A percentile compares a stretch with the other conserved stretches of the same genome.
Evolutionary conservation across 2,329 filamentous ascomycete genomes (phyloP).

Genomic region (Colletotrichum trifolii): DNA sequence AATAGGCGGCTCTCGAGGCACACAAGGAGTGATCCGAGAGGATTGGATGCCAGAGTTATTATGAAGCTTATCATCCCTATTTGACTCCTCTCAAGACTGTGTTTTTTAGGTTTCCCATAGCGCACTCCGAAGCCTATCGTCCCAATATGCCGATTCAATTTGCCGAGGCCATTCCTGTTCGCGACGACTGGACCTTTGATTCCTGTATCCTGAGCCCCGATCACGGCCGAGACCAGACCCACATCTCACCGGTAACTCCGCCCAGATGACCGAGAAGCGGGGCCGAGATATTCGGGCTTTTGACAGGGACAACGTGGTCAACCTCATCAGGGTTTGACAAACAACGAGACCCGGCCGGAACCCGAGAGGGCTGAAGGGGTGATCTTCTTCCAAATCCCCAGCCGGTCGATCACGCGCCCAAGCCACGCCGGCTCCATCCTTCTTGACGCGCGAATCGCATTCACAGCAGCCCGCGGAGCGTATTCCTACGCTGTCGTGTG

Average conservation of each 20-base stretch:
- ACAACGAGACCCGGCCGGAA: not conserved
- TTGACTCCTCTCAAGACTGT: not conserved
- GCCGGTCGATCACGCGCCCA: slow-evolving; percentile 11
- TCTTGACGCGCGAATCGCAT: slow-evolving; percentile 27
- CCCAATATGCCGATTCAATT: slow-evolving; percentile 11
- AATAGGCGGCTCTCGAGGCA: no score
- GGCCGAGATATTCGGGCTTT: slow-evolving; percentile 20
- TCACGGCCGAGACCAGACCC: not conserved
- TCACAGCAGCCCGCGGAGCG: not conserved
- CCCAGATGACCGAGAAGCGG: not conserved
- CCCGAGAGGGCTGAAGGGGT: not conserved
- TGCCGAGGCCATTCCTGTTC: slow-evolving; percentile 1
- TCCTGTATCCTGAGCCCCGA: not conserved
- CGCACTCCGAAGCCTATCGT: no score
- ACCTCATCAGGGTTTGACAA: not conserved
- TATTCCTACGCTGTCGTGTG: not conserved
- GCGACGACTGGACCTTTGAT: not conserved
- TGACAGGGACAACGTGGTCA: slow-evolving; percentile 8
- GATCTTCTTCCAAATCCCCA: not conserved
- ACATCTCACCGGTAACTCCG: slow-evolving; percentile 10
- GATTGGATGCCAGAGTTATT: no score
- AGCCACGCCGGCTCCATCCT: not conserved
- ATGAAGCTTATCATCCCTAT: not conserved
- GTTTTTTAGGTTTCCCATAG: not conserved
- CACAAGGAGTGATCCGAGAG: no score